A percentile compares a stretch with the other conserved stretches of the same genome.
These are phyloP conservation scores for Pseudogymnoascus destructans DNA, from an alignment of 2,329 filamentous ascomycete species.

Conservation along the genomic window DNA sequence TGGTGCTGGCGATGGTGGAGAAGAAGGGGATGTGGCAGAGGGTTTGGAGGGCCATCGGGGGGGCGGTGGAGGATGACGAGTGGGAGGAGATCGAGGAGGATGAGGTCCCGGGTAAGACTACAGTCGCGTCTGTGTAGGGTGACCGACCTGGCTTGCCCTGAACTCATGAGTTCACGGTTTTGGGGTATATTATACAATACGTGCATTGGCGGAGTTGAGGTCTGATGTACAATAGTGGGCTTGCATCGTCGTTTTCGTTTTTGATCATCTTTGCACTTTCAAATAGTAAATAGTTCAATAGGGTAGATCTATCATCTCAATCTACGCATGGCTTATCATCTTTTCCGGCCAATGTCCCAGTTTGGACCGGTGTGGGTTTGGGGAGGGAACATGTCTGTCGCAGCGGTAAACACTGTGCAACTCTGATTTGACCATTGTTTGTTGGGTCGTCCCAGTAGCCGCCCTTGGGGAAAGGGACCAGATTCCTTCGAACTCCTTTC, in stretches of 20 bases:
- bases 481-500: not conserved
- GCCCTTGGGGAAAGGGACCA: not conserved
- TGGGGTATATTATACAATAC: conserved; percentile 4
- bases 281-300: conserved; percentile 8
- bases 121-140: conserved; percentile 1
- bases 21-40: conserved; percentile 88
- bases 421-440: conserved; percentile 4
- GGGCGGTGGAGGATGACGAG: conserved; percentile 41
- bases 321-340: not conserved
- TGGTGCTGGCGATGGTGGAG: conserved; percentile 80
- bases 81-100: conserved; percentile 43
- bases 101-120: conserved; percentile 12
- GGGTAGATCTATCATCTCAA: conserved; percentile 3
- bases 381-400: not conserved
- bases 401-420: not conserved
- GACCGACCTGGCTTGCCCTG: not conserved
- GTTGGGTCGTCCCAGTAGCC: not conserved
- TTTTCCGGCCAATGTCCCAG: not conserved
- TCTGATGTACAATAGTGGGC: conserved; percentile 8
- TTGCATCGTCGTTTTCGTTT: conserved; percentile 1
- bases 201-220: conserved; percentile 6
- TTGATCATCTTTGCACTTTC: not conserved
- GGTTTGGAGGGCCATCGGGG: conserved; percentile 58
- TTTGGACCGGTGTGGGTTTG: not conserved
- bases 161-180: conserved; percentile 7